Base-by-base conservation (phyloP, 2,329 filamentous ascomycete species). In the Cladorrhinum sp. region DNA sequence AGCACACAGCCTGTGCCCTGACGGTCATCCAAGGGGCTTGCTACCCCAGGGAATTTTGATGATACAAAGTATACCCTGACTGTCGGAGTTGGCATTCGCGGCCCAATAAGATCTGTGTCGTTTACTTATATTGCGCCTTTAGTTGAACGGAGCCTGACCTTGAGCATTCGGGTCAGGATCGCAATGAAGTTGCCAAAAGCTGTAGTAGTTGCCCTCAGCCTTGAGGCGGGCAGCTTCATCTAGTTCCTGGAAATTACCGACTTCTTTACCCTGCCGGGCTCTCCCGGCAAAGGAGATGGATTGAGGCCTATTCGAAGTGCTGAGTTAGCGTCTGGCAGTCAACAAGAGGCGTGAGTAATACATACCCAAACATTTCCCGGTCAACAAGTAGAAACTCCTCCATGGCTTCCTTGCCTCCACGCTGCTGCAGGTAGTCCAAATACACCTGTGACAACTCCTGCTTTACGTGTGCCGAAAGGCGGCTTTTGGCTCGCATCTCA, bases 301-400 rank as follows among this genome's bases (percentile, higher is more conserved):
- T 1, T 73, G 61, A 21, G 82, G 81, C 8, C 81, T 84, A 46
- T 20, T 67, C 9, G 20, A 54, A 18, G 9, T 28, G 9, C 4
- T 28, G 65, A 18, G 59, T 65, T 58, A 65, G 61, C 55, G 57
- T 56, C n/a, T 4, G 36, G n/a, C 18, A 9, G 33, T 10, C 52
- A 21, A 18, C 23, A 26, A 8, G 2, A 14, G 14, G 9, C 12
- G 2, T 6, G 10, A 36, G 21, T 26, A 55, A 49, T n/a, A 70
- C 85, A 75, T 78, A 88, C 86, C 95, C 95, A 73, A 96, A 95
- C 62, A 97, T 85, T 73, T 96, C 90, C 49, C 87, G 85, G 72
- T 99, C 94, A 36, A 98, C 79, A 62, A 82, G 79, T 71, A 97
- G 81, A 73, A 93, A 96, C 68, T 93, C 89, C 75, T 92, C 91